Evolutionary conservation across 192 early-diverging fungal genomes (phyloP).

Genomic region (Umbelopsis sp.): DNA sequence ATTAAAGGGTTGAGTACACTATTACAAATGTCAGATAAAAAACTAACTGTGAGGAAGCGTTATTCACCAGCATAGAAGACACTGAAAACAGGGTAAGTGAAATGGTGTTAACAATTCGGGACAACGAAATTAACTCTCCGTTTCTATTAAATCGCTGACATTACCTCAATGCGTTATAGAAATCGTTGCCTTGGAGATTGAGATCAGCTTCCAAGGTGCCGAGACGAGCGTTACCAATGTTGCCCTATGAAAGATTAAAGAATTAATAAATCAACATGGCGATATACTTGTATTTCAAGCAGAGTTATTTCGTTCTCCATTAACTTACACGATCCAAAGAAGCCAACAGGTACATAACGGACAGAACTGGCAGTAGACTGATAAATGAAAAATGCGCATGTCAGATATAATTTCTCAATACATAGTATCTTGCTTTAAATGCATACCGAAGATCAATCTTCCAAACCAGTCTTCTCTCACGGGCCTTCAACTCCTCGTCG

Average conservation of each 20-base stretch:
- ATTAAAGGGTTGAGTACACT: background rate
- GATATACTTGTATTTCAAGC: background rate
- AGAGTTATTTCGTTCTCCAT: background rate
- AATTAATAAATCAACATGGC: background rate
- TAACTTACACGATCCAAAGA: background rate
- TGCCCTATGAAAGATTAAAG: background rate
- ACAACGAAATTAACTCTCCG: background rate
- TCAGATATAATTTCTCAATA: background rate
- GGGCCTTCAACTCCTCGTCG: background rate
- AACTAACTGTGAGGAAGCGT: too few relatives aligned
- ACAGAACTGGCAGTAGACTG: background rate
- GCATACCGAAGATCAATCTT: constrained; percentile 19
- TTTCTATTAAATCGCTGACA: background rate
- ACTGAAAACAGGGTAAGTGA: background rate
- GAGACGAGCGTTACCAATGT: constrained; percentile 34
- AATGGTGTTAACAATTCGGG: background rate
- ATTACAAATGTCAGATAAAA: background rate
- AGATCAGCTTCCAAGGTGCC: constrained; percentile 33
- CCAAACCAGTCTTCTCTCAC: constrained; percentile 5
- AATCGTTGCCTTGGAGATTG: constrained; percentile 30
- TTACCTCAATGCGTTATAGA: constrained; percentile 26
- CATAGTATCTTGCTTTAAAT: background rate
- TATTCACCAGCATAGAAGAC: constrained; percentile 32
- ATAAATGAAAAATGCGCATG: background rate
- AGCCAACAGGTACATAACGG: constrained; percentile 4